These are phyloP conservation scores for Metarhizium guizhouense DNA, from an alignment of 2,329 filamentous ascomycete species.

Conservation along the genomic window DNA sequence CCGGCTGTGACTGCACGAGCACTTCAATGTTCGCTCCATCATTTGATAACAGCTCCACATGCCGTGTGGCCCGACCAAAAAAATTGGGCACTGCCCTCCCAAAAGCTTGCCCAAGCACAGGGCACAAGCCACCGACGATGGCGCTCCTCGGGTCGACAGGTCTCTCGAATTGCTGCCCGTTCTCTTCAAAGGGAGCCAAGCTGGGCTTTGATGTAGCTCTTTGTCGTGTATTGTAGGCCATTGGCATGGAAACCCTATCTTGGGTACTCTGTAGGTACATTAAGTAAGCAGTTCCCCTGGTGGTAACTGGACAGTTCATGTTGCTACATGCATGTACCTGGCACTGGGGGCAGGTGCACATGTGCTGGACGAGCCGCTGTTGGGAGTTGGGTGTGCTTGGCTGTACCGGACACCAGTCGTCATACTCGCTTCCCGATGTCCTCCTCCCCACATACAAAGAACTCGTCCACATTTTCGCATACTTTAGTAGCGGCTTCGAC, in stretches of 20 bases:
- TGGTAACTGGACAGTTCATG: no score
- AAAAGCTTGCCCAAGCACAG: background rate
- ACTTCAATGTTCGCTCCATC: no score
- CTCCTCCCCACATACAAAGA: conserved; percentile 8
- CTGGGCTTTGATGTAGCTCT: no score
- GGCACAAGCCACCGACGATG: background rate
- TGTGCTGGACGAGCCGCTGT: background rate
- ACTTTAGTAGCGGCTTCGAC: conserved; percentile 4
- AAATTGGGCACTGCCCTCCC: background rate
- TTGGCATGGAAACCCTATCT: no score
- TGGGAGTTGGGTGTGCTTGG: conserved; percentile 7
- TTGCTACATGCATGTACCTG: no score
- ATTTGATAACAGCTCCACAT: background rate
- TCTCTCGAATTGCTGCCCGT: no score
- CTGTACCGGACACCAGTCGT: conserved; percentile 10
- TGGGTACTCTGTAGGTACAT: no score
- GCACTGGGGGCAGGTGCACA: no score
- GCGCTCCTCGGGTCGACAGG: background rate
- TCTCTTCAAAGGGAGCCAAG: no score
- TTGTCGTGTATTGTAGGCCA: no score
- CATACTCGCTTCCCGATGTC: conserved; percentile 13
- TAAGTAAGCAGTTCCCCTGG: no score
- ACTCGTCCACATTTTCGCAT: conserved; percentile 9
- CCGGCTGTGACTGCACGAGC: no score
- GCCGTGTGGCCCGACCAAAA: background rate